Percentiles rank a stretch among this genome's conserved stretches.
These are phyloP conservation scores for Passalora sequoiae DNA, from an alignment of 2,329 filamentous ascomycete species.

Conservation along the genomic window DNA sequence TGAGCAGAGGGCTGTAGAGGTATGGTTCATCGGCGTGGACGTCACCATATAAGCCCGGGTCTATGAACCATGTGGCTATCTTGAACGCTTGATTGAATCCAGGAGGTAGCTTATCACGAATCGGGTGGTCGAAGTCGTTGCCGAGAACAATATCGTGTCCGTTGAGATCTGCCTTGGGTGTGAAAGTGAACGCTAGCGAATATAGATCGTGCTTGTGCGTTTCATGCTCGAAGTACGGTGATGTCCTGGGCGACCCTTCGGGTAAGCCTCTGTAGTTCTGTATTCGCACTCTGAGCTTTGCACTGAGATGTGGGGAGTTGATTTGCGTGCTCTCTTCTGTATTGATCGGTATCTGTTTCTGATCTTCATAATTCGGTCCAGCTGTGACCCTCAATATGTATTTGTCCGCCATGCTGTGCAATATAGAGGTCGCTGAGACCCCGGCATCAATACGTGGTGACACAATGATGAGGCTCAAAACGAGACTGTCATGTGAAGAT, in stretches of 20 bases:
- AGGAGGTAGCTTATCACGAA: conserved; percentile 77
- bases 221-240: conserved; percentile 69
- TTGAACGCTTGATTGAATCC: conserved; percentile 80
- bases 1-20: conserved; percentile 75
- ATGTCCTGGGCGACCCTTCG: conserved; percentile 60
- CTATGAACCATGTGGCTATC: conserved; percentile 84
- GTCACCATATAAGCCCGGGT: conserved; percentile 86
- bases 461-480: no score
- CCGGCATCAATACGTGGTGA: no score
- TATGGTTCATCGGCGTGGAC: conserved; percentile 81
- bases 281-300: conserved; percentile 70
- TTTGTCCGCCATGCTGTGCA: conserved; percentile 57
- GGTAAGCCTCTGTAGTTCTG: conserved; percentile 67
- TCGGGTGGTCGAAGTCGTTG: conserved; percentile 90
- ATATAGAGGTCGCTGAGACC: no score
- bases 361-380: conserved; percentile 69
- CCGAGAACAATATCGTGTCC: conserved; percentile 79
- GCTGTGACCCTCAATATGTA: conserved; percentile 80
- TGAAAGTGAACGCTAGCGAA: conserved; percentile 74
- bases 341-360: conserved; percentile 73
- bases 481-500: conserved; percentile 1
- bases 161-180: conserved; percentile 61
- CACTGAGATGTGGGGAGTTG: conserved; percentile 57
- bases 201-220: conserved; percentile 74
- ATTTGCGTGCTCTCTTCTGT: conserved; percentile 58